A percentile compares a stretch with the other conserved stretches of the same genome.
phyloP scores from a whole-genome alignment of 2,329 filamentous ascomycete species.

The Pseudogymnoascus sp. region DNA sequence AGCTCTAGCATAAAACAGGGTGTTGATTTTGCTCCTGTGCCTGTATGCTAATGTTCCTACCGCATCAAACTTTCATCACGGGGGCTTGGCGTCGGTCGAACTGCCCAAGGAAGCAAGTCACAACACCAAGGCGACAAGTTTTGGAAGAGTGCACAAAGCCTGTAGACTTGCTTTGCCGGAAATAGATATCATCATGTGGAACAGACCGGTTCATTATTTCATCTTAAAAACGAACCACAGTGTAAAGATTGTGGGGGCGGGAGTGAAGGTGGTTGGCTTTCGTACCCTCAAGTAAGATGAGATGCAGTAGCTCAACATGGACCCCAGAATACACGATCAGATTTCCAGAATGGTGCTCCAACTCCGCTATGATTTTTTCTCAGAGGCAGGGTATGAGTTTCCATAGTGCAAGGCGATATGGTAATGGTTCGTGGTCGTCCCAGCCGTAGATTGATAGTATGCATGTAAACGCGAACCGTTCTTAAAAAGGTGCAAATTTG shows the following conservation, averaged over 20 bases:
- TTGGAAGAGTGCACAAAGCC: background rate
- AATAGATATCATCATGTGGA: slow-evolving; percentile 6
- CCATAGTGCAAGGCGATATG: background rate
- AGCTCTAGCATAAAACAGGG: background rate
- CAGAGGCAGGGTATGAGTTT: background rate
- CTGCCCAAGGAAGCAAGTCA: background rate
- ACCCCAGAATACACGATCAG: background rate
- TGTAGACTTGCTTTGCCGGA: background rate
- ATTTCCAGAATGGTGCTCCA: background rate
- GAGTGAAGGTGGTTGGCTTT: background rate
- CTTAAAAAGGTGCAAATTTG: background rate
- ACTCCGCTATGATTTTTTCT: background rate
- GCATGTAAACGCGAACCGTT: background rate
- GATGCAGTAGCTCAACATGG: slow-evolving; percentile 4
- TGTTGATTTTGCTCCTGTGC: background rate
- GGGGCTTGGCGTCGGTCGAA: background rate
- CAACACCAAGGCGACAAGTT: background rate
- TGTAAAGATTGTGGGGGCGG: background rate
- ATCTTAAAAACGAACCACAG: background rate
- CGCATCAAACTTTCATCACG: background rate
- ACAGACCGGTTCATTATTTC: slow-evolving; percentile 2
- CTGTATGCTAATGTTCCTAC: background rate
- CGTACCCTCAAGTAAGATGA: background rate
- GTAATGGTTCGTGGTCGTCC: background rate
- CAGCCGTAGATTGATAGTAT: background rate